These are phyloP conservation scores for Lipomyces orientalis DNA, from an alignment of 805 yeast species.

Conservation along the genomic window DNA sequence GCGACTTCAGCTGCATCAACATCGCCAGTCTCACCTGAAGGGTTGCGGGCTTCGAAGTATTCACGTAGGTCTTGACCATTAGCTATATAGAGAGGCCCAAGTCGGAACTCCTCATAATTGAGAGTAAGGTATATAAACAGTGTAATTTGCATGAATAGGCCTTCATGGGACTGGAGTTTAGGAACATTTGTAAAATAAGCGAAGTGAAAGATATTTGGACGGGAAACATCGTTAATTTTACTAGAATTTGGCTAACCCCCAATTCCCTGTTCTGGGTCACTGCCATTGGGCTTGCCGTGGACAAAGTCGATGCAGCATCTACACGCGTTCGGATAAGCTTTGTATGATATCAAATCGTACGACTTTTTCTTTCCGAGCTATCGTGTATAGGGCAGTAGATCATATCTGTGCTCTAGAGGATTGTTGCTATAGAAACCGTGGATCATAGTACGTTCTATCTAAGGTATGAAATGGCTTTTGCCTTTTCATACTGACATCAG, in stretches of 20 bases:
- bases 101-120: not conserved
- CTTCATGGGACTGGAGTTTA: not conserved
- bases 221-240: not conserved
- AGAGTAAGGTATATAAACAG: not conserved
- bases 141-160: not conserved
- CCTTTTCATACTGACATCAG: slow-evolving; percentile 4
- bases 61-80: not conserved
- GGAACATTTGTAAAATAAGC: not conserved
- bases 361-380: slow-evolving; percentile 5
- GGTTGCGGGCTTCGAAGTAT: not conserved
- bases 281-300: not conserved
- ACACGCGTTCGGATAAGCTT: slow-evolving; percentile 18
- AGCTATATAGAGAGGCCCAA: not conserved
- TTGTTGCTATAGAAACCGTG: slow-evolving; percentile 27
- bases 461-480: not conserved
- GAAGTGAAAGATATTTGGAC: not conserved
- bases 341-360: not conserved
- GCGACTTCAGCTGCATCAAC: not conserved
- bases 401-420: not conserved
- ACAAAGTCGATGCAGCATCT: slow-evolving; percentile 14
- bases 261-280: not conserved
- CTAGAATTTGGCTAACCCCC: not conserved
- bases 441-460: slow-evolving; percentile 39
- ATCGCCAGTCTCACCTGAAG: not conserved
- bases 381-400: slow-evolving; percentile 10